Evolutionary conservation across 2,329 filamentous ascomycete genomes (phyloP).

Genomic region (Fusarium nisikadoi): DNA sequence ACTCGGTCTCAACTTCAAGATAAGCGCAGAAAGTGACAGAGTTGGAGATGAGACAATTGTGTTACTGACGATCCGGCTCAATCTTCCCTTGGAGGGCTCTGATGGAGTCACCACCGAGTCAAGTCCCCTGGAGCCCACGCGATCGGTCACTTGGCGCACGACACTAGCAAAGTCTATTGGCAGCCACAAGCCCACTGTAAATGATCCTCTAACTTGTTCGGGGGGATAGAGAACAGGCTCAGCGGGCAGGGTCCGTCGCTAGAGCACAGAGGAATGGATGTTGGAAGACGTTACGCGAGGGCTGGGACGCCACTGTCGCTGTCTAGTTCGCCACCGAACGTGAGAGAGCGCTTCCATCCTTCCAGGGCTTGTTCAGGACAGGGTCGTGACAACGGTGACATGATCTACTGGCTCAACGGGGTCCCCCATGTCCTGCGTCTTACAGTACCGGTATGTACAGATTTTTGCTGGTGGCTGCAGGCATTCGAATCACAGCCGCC

Average conservation of each 20-base stretch:
- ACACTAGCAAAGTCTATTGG: constrained; percentile 20
- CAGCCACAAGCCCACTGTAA: background rate
- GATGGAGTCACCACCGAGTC: constrained; percentile 22
- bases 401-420: background rate
- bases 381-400: background rate
- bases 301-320: background rate
- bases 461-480: background rate
- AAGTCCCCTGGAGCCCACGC: constrained; percentile 16
- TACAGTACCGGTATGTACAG: too few relatives aligned
- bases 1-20: background rate
- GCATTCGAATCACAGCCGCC: background rate
- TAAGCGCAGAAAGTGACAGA: background rate
- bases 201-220: background rate
- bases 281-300: background rate
- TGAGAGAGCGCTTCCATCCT: background rate
- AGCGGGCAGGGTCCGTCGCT: background rate
- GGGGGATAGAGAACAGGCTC: background rate
- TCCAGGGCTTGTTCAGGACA: background rate
- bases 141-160: constrained; percentile 13
- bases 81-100: background rate
- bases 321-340: background rate
- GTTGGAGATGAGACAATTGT: background rate
- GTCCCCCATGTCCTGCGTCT: background rate
- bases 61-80: background rate
- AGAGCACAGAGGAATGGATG: constrained; percentile 7